Base-by-base conservation (phyloP, 2,329 filamentous ascomycete genomes). In the Colletotrichum sojae region DNA sequence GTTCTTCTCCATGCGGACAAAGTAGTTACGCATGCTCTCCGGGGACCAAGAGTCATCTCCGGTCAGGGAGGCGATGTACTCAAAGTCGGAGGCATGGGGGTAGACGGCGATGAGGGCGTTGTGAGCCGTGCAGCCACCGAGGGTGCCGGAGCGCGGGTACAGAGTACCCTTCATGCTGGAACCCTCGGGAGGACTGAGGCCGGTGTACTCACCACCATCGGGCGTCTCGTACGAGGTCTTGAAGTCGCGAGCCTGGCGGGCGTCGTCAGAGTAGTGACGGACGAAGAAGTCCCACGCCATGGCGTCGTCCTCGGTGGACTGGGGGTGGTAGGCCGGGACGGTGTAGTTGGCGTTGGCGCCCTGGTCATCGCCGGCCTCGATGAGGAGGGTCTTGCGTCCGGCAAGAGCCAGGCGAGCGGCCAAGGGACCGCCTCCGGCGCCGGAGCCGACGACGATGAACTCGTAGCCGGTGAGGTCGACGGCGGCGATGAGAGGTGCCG, bases 281-380 rank as follows among this genome's bases (percentile, higher is more conserved):
- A 90, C 87, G 71, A 86, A 91, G 78, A 88, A 91, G 76, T 90
- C 86, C 89, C 89, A 92, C 53, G 83, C 79, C 72, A 89, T 82
- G 18, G 83, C 82, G 25, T 82, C 81, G 69, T 90, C 86, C 73
- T 90, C 86, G 12, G 86, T 88, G 2, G 85, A 83, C 20, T 83
- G 81, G 55, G 83, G 83, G 22, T 85, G 83, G 73, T 87, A 83
- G 2, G 86, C 84, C 6, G 89, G 88, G 5, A 89, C 83, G 10
- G 85, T 83, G 71, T 88, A 84, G 73, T 87, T 84, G 68, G 80
- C 76, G 43, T 78, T 77, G 55, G 53, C 79, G 18, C 83, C 85
- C 69, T 88, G 83, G 72, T 91, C 88, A 69, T 88, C 86, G 58
- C 88, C 88, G 25, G 88, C 88, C 72, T 90, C 88, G 39, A 90